These are phyloP conservation scores for Phytophthora syringae DNA, from an alignment of 352 stramenopile genomes.

Conservation along the genomic window DNA sequence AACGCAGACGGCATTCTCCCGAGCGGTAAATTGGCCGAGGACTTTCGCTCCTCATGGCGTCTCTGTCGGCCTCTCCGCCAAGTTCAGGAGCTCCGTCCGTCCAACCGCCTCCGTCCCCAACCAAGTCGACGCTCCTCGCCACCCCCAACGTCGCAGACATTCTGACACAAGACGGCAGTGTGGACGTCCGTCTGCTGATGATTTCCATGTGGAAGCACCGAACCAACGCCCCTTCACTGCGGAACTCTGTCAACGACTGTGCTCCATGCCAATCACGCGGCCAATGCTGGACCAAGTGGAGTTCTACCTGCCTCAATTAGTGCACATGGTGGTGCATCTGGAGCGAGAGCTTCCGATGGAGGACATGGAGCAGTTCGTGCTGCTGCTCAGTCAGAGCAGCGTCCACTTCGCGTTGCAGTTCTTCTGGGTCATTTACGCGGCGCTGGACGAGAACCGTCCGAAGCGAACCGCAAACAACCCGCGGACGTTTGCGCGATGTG, in stretches of 20 bases:
- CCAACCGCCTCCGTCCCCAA: constrained; percentile 28
- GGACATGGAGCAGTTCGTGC: constrained; percentile 81
- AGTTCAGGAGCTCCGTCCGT: not conserved
- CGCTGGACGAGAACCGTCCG: constrained; percentile 80
- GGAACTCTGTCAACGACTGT: constrained; percentile 68
- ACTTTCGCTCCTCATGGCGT: constrained; percentile 14
- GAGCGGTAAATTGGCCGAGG: constrained; percentile 1
- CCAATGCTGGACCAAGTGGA: constrained; percentile 77
- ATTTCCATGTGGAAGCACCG: constrained; percentile 81
- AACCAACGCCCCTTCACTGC: constrained; percentile 62
- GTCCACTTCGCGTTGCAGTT: constrained; percentile 85
- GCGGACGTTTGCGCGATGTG: constrained; percentile 74
- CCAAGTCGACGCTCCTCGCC: constrained; percentile 14
- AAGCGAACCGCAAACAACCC: constrained; percentile 66
- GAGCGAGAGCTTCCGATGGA: constrained; percentile 81
- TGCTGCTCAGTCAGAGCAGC: constrained; percentile 77
- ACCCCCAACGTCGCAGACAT: constrained; percentile 41
- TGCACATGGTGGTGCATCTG: constrained; percentile 86
- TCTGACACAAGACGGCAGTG: constrained; percentile 48
- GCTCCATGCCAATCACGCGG: constrained; percentile 52
- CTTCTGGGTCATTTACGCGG: constrained; percentile 86
- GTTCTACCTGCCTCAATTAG: constrained; percentile 82
- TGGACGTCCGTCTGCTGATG: constrained; percentile 78
- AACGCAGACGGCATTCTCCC: constrained; percentile 12
- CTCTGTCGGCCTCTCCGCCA: constrained; percentile 2